Base-by-base conservation (phyloP, 2,329 filamentous ascomycete genomes). In the Penicillium palitans region DNA sequence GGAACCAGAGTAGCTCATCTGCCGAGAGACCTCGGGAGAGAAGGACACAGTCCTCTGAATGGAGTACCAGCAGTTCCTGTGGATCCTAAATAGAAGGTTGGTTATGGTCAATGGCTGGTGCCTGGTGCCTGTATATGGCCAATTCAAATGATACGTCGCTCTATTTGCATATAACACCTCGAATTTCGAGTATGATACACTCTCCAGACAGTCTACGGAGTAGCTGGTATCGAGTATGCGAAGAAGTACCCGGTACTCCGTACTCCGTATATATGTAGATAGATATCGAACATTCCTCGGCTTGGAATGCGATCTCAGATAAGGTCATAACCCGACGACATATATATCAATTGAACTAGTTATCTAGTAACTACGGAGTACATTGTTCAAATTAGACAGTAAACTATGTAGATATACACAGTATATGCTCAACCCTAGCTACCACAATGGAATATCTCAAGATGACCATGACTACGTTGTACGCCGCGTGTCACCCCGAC, bases 231-330 rank as follows among this genome's bases (percentile, higher is more conserved):
- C 19, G 41, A 33, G 9, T 15, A 41, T 27, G n/a, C n/a, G 24
- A 17, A 49, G 44, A 49, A 41, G 33, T 17, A 27, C 24, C 35
- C 21, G 3, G 24, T 17, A 29, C 41, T 27, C 8, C 5, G 7
- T 44, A 31, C 29, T 29, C 3, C 29, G 29, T 29, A 29, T 9
- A 31, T 31, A 5, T 9, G 3, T 29, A 31, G 10, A 13, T 33
- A 44, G 15, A 46, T 33, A 46, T 33, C 41, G 48, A 45, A 53
- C 41, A 57, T 57, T 57, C 55, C 35, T 53, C 19, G 21, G 41
- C 19, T 31, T 53, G 48, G 41, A 47, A 53, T 51, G 46, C 29
- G 13, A 31, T 52, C 46, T 44, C 3, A 33, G n/a, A 46, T 55
- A 40, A 55, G 45, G 40, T 55, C 46, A 59, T 33, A 33, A 13